Base-by-base conservation (phyloP, 345 rosid genomes). In the Anastatica hierochuntica region DNA sequence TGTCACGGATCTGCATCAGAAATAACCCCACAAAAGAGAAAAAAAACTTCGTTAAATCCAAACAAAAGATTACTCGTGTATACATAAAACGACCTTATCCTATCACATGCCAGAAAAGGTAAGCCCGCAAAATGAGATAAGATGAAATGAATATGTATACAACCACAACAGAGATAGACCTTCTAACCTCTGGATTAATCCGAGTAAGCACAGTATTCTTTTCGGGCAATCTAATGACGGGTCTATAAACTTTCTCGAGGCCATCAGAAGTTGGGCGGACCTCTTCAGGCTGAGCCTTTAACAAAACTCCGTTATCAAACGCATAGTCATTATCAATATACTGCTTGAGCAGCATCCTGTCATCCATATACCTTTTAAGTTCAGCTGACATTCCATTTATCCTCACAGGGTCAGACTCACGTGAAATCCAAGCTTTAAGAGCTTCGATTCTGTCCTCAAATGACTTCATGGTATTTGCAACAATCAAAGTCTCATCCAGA, bases 391-490 rank as follows among this genome's bases (percentile, higher is more conserved):
- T 85, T 31, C 94, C 99, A 9, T 63, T 31, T 3, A 56, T 40
- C 79, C 95, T 75, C 34, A 79, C 39, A 1, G 74, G 77, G 72
- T 88, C 99, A 24, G 33, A 51, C 82, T 94, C 99, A 1, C 95
- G 81, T 1, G 76, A 69, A 59, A 94, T 68, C 99, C 99, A 85
- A 49, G 50, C 68, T 67, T 71, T 83, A 38, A 94, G 81, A 57
- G 75, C 72, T 26, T 94, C 97, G 18, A 85, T 80, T 33, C 90
- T 69, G 55, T 85, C 95, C 77, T 94, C 99, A 26, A 88, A 94
- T 4, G 94, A 88, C 78, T 77, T 88, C 99, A 88, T 78, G 0
- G 99, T 88, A 66, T 85, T 83, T 7, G 99, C 99, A 57, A 94
- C 99, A 43, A 94, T 88, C 26, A 88, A 76, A 0, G 99, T 94